phyloP scores from a whole-genome alignment of 768 basidiomycete species.

The Fomitopsis pulvina region DNA sequence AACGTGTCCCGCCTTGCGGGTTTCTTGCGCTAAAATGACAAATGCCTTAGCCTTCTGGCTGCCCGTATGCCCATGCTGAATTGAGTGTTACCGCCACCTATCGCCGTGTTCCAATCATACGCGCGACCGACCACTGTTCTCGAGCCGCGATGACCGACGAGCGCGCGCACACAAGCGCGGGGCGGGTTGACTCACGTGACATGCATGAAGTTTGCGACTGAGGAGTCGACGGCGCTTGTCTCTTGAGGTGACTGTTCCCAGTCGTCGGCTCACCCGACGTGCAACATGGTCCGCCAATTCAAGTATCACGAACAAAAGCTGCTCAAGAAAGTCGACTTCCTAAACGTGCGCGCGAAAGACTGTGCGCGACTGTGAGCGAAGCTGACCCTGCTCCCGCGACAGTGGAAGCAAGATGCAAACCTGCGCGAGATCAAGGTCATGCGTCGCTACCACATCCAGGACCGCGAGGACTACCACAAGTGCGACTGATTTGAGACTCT shows the following conservation, averaged over 20 bases:
- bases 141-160: no score
- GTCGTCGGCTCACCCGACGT: not conserved
- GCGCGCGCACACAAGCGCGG: no score
- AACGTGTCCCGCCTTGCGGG: no score
- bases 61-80: no score
- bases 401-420: conserved; percentile 97
- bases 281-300: conserved; percentile 78
- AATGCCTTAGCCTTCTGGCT: no score
- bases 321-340: conserved; percentile 94
- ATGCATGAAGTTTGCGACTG: no score
- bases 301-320: conserved; percentile 96
- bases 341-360: conserved; percentile 53
- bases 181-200: no score
- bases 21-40: no score
- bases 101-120: no score
- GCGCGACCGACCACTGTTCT: no score
- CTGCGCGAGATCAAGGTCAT: conserved; percentile 89
- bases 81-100: no score
- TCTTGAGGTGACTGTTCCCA: not conserved
- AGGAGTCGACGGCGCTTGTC: not conserved
- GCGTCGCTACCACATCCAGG: conserved; percentile 92
- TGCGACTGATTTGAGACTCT: conserved; percentile 28
- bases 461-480: conserved; percentile 94
- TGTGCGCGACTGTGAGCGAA: not conserved
- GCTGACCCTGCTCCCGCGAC: conserved; percentile 1